Evolutionary conservation across 202 grass and related monocot species (phyloP), one percentile per base, ranked within the genome.

Genomic region (Zoysia matrella): DNA sequence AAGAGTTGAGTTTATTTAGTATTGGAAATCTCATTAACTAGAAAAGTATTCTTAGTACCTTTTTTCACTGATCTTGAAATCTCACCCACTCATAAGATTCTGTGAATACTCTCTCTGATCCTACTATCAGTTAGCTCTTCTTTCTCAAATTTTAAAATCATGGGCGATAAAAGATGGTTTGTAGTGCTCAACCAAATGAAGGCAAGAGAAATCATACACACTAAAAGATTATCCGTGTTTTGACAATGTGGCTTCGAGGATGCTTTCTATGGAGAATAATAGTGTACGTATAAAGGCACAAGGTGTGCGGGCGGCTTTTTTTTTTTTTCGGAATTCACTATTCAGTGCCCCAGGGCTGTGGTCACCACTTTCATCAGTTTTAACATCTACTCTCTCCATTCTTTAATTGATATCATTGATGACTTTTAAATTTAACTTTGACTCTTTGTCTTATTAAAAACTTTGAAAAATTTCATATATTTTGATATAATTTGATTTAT

Each of bases 241-340:
- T 77, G 67, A 82, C 66, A 22, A 68, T 12, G 78, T 51, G 41
- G 68, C 83, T 73, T 79, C 74, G 62, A 50, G 62, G 88, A 83
- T 79, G 69, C 79, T 90, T 90, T 83, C 69, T 79, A 48, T 69
- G 79, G 56, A 61, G 78, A 86, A 70, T 69, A 86, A 70, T 69
- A 30, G 41, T 36, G 30, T 36, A 36, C 30, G 30, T 36, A 36
- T 36, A 69, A 61, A 68, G 22, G 67, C 36, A 53, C 71, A 47
- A 14, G 22, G 16, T 75, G 40, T 47, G 45, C 4, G n/a, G 14
- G n/a, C n/a, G n/a, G n/a, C n/a, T n/a, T n/a, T n/a, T n/a, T 1
- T 36, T 73, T 42, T 73, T 73, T 74, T 82, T n/a, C 56, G 0
- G 49, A 14, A 69, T 67, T 77, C 72, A 74, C 47, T 81, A 58